These are phyloP conservation scores for Scopulariopsis brevicaulis DNA, from an alignment of 2,329 filamentous ascomycete species.

Conservation along the genomic window DNA sequence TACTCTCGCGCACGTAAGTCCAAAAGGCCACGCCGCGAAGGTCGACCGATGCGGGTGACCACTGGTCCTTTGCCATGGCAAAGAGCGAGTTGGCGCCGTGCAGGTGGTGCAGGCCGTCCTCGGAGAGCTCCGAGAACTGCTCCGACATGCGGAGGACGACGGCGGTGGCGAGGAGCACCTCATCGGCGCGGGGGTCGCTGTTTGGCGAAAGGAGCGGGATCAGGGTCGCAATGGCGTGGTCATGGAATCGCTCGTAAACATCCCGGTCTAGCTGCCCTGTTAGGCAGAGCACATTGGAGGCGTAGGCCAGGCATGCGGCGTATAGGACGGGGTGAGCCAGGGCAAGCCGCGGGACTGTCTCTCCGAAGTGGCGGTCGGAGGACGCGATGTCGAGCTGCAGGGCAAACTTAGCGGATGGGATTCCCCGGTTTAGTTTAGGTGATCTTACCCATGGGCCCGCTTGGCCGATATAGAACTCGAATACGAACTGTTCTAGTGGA, in stretches of 20 bases:
- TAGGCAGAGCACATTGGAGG: neutral
- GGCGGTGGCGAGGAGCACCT: constrained; percentile 1
- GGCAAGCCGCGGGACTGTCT: neutral
- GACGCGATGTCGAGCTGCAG: neutral
- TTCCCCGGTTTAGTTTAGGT: too few species aligned
- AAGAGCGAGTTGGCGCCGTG: constrained; percentile 1
- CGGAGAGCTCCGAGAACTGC: constrained; percentile 2
- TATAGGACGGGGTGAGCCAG: neutral
- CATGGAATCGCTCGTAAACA: neutral
- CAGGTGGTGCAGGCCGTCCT: constrained; percentile 3
- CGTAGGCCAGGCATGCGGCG: constrained; percentile 2
- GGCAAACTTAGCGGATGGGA: too few species aligned
- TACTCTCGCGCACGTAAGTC: constrained; percentile 2
- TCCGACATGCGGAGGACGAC: constrained; percentile 5
- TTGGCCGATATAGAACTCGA: too few species aligned
- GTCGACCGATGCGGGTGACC: neutral
- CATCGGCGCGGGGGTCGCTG: neutral
- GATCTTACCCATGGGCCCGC: too few species aligned
- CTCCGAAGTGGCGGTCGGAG: neutral
- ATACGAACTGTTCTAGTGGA: too few species aligned
- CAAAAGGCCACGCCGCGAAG: constrained; percentile 1
- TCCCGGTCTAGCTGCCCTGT: neutral
- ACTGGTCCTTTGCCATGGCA: neutral
- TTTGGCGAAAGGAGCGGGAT: neutral
- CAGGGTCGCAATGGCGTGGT: neutral